Evolutionary conservation across 768 basidiomycete species (phyloP).

Genomic region (Coprinopsis cinerea): DNA sequence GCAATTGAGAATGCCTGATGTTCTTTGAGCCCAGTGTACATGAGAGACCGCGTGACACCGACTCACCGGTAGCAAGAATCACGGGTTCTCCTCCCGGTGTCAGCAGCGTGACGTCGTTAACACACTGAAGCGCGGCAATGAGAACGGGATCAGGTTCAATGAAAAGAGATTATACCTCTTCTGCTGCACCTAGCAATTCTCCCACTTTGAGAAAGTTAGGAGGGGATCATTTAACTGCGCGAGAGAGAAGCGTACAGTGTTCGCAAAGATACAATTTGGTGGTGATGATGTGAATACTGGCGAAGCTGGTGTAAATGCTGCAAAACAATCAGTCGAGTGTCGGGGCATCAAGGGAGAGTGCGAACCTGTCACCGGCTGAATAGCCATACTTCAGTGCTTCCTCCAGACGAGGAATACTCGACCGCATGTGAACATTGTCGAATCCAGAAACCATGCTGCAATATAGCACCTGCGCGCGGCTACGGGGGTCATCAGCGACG

Average conservation of each 20-base stretch:
- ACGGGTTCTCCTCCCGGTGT: slow-evolving; percentile 48
- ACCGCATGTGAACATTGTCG: slow-evolving; percentile 58
- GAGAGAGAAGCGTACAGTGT: slow-evolving; percentile 37
- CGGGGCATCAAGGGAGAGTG: neutral
- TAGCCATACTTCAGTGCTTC: slow-evolving; percentile 60
- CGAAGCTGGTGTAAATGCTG: slow-evolving; percentile 60
- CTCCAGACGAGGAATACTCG: slow-evolving; percentile 55
- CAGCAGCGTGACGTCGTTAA: slow-evolving; percentile 51
- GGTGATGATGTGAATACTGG: slow-evolving; percentile 47
- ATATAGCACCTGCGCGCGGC: slow-evolving; percentile 57
- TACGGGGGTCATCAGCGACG: slow-evolving; percentile 17
- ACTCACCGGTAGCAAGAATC: slow-evolving; percentile 48
- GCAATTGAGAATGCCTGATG: slow-evolving; percentile 51
- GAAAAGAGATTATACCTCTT: slow-evolving; percentile 42
- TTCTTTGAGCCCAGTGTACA: neutral
- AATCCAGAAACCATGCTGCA: slow-evolving; percentile 61
- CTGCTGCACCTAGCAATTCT: slow-evolving; percentile 49
- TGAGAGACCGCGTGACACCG: neutral
- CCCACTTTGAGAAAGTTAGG: slow-evolving; percentile 35
- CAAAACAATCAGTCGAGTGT: neutral
- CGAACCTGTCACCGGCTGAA: slow-evolving; percentile 61
- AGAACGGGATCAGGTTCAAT: slow-evolving; percentile 1
- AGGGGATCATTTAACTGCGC: neutral
- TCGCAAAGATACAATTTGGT: slow-evolving; percentile 56
- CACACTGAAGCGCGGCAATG: slow-evolving; percentile 32